phyloP scores from a whole-genome alignment of 306 rosid genomes.

The Citrullus mucosospermus region DNA sequence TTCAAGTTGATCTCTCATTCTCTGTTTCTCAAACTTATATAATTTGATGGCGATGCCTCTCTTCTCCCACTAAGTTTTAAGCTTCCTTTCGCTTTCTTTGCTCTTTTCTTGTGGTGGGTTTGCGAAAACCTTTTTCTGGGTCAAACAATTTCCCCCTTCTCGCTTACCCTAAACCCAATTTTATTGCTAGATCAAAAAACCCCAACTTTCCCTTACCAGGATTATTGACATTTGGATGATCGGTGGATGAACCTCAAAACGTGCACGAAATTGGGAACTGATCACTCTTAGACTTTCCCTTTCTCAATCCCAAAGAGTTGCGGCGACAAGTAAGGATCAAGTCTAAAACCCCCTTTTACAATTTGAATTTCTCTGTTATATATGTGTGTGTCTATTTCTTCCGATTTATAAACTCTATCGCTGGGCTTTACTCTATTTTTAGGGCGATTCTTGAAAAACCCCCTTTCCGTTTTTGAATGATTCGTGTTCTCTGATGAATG shows the following conservation, averaged over 20 bases:
- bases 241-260: not conserved
- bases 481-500: not conserved
- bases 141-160: not conserved
- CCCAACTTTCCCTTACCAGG: not conserved
- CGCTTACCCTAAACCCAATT: not conserved
- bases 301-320: not conserved
- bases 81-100: not conserved
- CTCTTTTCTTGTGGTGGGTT: not conserved
- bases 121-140: not conserved
- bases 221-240: not conserved
- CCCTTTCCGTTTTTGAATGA: constrained; percentile 2
- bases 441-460: constrained; percentile 19
- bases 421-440: not conserved
- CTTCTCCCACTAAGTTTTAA: not conserved
- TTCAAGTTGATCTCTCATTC: not conserved
- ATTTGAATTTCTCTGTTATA: not conserved
- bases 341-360: constrained; percentile 21
- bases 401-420: not conserved
- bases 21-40: not conserved
- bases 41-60: not conserved
- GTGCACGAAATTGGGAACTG: not conserved
- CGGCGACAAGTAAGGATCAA: constrained; percentile 43
- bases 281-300: not conserved
- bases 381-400: not conserved
- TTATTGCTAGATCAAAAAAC: not conserved